Evolutionary conservation across 108 stramenopile genomes (phyloP), one percentile per base, ranked within the genome.

Genomic region (Skeletonema grethae): DNA sequence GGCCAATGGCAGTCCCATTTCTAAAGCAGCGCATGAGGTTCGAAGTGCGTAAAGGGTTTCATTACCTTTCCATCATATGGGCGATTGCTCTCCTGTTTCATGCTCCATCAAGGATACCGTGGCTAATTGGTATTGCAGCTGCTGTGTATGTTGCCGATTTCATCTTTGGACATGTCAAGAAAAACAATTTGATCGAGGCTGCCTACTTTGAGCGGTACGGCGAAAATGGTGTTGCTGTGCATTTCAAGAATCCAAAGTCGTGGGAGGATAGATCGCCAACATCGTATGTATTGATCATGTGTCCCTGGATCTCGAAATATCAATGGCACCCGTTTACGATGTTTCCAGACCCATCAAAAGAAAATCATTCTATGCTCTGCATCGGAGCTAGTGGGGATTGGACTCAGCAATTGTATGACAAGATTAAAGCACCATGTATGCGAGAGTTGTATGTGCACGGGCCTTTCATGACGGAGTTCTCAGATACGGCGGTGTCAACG

Each of bases 51-150:
- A 73, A 73, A 55, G 9, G 32, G 3, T 34, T 73, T 30, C 72
- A 73, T 65, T 67, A 67, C 20, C 72, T 73, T 10, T 66, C 65
- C 38, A 15, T 66, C 8, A n/a, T 73, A 5, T 73, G 72, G 72
- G 72, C 55, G 5, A 34, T 57, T 2, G 55, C 72, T 35, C 34
- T 73, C 8, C 13, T 66, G 13, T 73, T 12, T n/a, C 72, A 73
- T 39, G 72, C 65, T 11, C 72, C 72, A 20, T 50, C 66, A 9
- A 48, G 65, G 11, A 67, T 67, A 34, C 34, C 8, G 34, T 7
- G 7, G 6, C 34, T 34, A 0, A 6, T n/a, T n/a, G n/a, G n/a
- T n/a, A n/a, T n/a, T n/a, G n/a, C n/a, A n/a, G n/a, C n/a, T n/a
- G n/a, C n/a, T 34, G 5, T 34, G 7, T 73, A 73, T 16, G 34